A percentile compares a stretch with the other conserved stretches of the same genome.
phyloP scores from a whole-genome alignment of 2,329 filamentous ascomycete species.

The Aureobasidium sp. region DNA sequence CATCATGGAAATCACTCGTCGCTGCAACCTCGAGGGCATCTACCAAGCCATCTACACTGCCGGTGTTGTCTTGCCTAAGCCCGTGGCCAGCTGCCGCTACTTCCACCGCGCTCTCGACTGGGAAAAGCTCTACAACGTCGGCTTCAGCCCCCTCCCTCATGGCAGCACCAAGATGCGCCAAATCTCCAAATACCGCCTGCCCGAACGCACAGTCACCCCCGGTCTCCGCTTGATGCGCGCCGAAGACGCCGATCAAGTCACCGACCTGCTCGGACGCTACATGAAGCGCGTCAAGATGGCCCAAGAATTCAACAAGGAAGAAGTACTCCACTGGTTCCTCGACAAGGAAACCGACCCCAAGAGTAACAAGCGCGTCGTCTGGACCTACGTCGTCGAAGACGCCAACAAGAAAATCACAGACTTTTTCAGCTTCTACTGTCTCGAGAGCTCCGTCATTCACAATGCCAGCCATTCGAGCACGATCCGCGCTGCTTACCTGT shows the following conservation, averaged over 20 bases:
- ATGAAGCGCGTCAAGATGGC: conserved; percentile 74
- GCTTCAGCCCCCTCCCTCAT: conserved; percentile 80
- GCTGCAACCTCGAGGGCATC: conserved; percentile 77
- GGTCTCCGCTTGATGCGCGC: conserved; percentile 74
- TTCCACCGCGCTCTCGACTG: conserved; percentile 92
- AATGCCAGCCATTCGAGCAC: conserved; percentile 71
- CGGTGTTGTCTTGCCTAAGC: conserved; percentile 82
- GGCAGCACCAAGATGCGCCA: conserved; percentile 81
- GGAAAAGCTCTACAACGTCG: conserved; percentile 91
- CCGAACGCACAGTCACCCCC: conserved; percentile 60
- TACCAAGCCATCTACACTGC: conserved; percentile 97
- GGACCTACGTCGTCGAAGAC: conserved; percentile 82
- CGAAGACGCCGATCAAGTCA: conserved; percentile 70
- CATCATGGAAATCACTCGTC: conserved; percentile 94
- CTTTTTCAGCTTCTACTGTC: conserved; percentile 93
- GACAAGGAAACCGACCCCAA: conserved; percentile 51
- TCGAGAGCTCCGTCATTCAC: conserved; percentile 82
- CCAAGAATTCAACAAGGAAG: conserved; percentile 70
- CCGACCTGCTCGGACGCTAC: conserved; percentile 69
- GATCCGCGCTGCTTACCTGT: conserved; percentile 88
- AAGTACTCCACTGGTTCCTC: conserved; percentile 82
- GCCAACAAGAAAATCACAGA: conserved; percentile 75
- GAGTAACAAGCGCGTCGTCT: conserved; percentile 74
- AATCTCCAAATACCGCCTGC: conserved; percentile 77
- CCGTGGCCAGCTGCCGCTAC: conserved; percentile 88